Evolutionary conservation across 2,329 filamentous ascomycete species (phyloP).

Genomic region (Neofusicoccum laricinum): DNA sequence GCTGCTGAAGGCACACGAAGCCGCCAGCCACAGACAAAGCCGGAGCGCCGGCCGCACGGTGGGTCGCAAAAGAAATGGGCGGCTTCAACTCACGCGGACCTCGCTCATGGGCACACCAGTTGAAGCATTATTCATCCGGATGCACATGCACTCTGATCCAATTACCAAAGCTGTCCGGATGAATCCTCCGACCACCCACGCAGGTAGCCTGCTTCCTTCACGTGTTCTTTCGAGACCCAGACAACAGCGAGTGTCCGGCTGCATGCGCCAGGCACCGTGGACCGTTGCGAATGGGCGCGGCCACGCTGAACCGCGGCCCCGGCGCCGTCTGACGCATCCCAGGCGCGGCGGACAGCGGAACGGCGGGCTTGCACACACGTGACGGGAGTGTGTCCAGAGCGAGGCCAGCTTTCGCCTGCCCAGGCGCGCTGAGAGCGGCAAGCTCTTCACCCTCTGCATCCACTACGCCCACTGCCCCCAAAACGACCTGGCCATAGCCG

Average conservation of each 20-base stretch:
- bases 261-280: constrained; percentile 7
- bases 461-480: not conserved
- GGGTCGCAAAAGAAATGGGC: too few species aligned
- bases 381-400: not conserved
- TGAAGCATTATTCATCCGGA: too few species aligned
- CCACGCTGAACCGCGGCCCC: not conserved
- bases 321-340: not conserved
- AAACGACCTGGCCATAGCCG: not conserved
- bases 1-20: not conserved
- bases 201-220: too few species aligned
- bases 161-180: too few species aligned
- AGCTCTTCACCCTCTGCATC: not conserved
- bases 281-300: not conserved
- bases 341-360: not conserved
- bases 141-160: too few species aligned
- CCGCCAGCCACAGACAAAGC: not conserved
- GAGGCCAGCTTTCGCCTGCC: not conserved
- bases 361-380: not conserved
- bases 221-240: too few species aligned
- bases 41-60: not conserved
- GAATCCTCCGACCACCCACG: too few species aligned
- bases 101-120: too few species aligned
- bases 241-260: too few species aligned
- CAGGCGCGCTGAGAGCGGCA: not conserved
- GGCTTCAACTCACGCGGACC: too few species aligned